phyloP scores from a whole-genome alignment of 805 yeast species.

The Ogataea allantospora region DNA sequence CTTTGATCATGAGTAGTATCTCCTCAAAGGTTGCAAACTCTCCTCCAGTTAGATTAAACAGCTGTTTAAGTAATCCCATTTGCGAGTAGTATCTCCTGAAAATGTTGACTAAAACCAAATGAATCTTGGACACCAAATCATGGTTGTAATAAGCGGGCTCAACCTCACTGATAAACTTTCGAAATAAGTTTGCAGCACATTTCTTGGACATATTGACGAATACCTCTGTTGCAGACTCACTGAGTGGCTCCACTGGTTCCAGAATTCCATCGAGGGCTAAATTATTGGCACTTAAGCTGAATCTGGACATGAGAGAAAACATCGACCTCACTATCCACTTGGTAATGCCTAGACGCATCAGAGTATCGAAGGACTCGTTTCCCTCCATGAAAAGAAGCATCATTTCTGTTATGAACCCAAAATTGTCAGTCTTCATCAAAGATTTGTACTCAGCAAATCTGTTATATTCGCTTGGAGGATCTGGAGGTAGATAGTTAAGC shows the following conservation, averaged over 20 bases:
- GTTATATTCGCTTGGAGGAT: slow-evolving; percentile 12
- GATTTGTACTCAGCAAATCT: slow-evolving; percentile 21
- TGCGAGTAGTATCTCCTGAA: slow-evolving; percentile 33
- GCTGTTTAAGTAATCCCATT: slow-evolving; percentile 30
- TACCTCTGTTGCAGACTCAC: slow-evolving; percentile 8
- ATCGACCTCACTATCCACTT: slow-evolving; percentile 23
- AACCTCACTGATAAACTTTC: slow-evolving; percentile 23
- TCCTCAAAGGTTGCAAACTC: slow-evolving; percentile 27
- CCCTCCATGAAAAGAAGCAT: slow-evolving; percentile 43
- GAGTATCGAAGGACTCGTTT: slow-evolving; percentile 40
- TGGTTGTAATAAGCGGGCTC: slow-evolving; percentile 33
- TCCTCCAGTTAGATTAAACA: slow-evolving; percentile 28
- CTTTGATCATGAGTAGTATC: slow-evolving; percentile 14
- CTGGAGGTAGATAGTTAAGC: slow-evolving; percentile 22
- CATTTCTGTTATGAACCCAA: slow-evolving; percentile 40
- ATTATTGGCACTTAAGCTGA: slow-evolving; percentile 14
- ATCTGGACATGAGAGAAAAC: slow-evolving; percentile 25
- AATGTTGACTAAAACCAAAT: slow-evolving; percentile 35
- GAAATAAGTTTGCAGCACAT: slow-evolving; percentile 20
- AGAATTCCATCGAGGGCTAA: slow-evolving; percentile 24
- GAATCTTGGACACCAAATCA: slow-evolving; percentile 39
- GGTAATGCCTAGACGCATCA: slow-evolving; percentile 27
- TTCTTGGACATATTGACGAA: slow-evolving; percentile 12
- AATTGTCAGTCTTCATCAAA: slow-evolving; percentile 31
- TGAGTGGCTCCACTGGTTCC: slow-evolving; percentile 4